Evolutionary conservation across 1,284 basidiomycete species (phyloP), one percentile per base, ranked within the genome.

Genomic region (Mycosarcoma mackinlayi): DNA sequence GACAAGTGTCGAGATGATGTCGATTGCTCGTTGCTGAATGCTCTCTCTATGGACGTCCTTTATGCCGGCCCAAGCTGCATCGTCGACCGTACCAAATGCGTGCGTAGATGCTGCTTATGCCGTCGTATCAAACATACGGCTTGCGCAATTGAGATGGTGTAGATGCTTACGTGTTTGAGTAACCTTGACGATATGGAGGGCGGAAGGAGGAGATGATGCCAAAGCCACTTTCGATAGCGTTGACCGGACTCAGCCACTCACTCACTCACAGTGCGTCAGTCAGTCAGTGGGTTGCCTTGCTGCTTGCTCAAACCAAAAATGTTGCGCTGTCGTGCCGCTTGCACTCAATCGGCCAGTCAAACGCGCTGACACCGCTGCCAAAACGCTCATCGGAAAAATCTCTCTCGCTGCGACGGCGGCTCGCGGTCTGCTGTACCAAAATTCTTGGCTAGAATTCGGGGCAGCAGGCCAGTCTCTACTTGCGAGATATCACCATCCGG

Each of bases 171-270:
- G 57, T 66, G 52, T 56, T 48, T 60, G 57, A 66, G 65, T 58
- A 46, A 67, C 65, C 65, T 68, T 68, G 65, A 63, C 65, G 65
- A 68, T 68, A 68, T 68, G 65, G 65, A 68, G 65, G 53, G 42
- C 41, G 55, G 55, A 56, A 61, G 51, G 54, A 66, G 56, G 57
- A 56, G 48, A 27, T 48, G 48, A 27, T 47, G 31, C 21, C 57
- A 42, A 23, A 16, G 49, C 35, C 18, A 47, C 41, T 47, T 59
- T 59, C 33, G 52, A 65, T 55, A 51, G 63, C 41, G 56, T 65
- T 48, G 51, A 39, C 48, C 16, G 34, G 25, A 14, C 25, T 30
- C 7, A 19, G 18, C 37, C 8, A 19, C 19, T 4, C 27, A 42
- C 25, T 27, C 40, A 41, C 31, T 27, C 21, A 19, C 3, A 8